Evolutionary conservation across 495 filamentous ascomycete genomes (phyloP), one percentile per base, ranked within the genome.

Genomic region (Hypoxylon intermedium): DNA sequence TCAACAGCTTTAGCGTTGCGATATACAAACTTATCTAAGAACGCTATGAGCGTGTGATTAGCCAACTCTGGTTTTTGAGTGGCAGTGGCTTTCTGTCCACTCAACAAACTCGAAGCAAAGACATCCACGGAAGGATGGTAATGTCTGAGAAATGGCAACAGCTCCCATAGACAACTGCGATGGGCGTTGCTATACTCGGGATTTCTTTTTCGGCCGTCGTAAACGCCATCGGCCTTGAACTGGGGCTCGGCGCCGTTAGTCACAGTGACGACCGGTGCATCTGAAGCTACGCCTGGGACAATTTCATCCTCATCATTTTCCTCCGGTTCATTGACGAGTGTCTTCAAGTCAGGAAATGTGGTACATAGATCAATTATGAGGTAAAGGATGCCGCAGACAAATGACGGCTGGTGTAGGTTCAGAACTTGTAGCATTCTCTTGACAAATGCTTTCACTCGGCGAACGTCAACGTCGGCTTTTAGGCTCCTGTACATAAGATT

Each of bases 11-110:
- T 95, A 41, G 93, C 85, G 58, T 93, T 93, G 36, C 91, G 87
- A 79, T 97, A 98, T 16, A 94, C 91, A 73, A 98, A 98, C 59
- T 92, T 91, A 74, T 98, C 94, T 24, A 98, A 83, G 83, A 98
- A 98, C 71, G 94, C 89, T 52, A 89, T 91, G 53, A 98, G 83
- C 0, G 90, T 96, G 67, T 97, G 92, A 34, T 88, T 82, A 0
- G 87, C 84, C 42, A 97, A 76, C 61, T 98, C 93, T 0, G 94
- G 93, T 74, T 98, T 97, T 56, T 87, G 84, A 52, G 89, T 87
- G 75, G 89, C 87, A 51, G 88, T 87, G 75, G 89, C 87, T 6
- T 83, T 79, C 58, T 85, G 77, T 46, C 84, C 82, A 19, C 80
- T 74, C 6, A 96, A 70, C 20, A 98, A 78, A 48, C 84, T 81